Percentiles rank a stretch among this genome's conserved stretches.
These are phyloP conservation scores for Dioscorea dumetorum DNA, from an alignment of 106 monocot genomes.

Conservation along the genomic window DNA sequence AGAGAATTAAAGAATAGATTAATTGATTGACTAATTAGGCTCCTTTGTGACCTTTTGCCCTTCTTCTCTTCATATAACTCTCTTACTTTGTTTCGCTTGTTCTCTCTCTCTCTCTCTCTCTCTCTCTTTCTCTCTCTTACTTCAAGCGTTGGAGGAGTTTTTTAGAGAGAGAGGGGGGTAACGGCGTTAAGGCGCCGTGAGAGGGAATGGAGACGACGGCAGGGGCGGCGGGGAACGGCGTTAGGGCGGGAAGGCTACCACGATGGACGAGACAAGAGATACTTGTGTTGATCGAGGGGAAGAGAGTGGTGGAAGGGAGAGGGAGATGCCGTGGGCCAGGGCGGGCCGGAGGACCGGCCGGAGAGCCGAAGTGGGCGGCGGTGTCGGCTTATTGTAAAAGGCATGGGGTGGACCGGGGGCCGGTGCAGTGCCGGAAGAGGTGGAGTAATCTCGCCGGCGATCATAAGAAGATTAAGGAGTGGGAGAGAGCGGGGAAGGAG, in stretches of 20 bases:
- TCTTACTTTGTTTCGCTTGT: not conserved
- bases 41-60: not conserved
- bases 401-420: slow-evolving; percentile 62
- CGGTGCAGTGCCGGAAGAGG: slow-evolving; percentile 87
- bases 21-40: slow-evolving; percentile 5
- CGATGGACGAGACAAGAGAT: slow-evolving; percentile 90
- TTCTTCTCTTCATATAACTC: slow-evolving; percentile 5
- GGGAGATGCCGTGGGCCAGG: slow-evolving; percentile 30
- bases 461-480: slow-evolving; percentile 84
- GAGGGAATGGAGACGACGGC: slow-evolving; percentile 8
- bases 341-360: slow-evolving; percentile 3
- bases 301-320: slow-evolving; percentile 52
- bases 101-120: slow-evolving; percentile 10
- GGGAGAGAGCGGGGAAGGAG: slow-evolving; percentile 39
- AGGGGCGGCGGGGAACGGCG: slow-evolving; percentile 16
- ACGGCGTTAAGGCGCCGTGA: not conserved
- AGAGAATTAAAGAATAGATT: slow-evolving; percentile 18
- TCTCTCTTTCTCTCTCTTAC: not conserved
- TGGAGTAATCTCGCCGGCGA: slow-evolving; percentile 91
- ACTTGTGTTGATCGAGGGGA: slow-evolving; percentile 71
- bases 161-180: not conserved
- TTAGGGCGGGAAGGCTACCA: slow-evolving; percentile 46
- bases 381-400: slow-evolving; percentile 56
- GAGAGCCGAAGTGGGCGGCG: slow-evolving; percentile 59
- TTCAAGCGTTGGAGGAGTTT: not conserved